Evolutionary conservation across 2,329 filamentous ascomycete genomes (phyloP).

Genomic region (Epichloe amarillans): DNA sequence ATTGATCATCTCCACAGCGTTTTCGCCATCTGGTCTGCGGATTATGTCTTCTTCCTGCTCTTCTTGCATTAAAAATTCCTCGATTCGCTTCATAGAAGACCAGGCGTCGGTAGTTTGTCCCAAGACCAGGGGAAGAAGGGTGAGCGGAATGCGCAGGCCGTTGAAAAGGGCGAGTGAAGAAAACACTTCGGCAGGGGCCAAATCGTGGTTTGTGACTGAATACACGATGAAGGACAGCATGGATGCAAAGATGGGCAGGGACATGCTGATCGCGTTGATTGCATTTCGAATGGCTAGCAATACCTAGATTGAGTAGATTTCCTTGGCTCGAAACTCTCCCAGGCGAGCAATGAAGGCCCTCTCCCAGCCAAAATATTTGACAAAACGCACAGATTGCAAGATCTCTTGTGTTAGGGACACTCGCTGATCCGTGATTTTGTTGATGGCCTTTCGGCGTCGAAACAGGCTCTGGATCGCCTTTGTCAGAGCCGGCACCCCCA

Average conservation of each 20-base stretch:
- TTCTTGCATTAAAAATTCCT: conserved; percentile 78
- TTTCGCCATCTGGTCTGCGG: conserved; percentile 40
- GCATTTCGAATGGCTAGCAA: conserved; percentile 72
- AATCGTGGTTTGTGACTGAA: conserved; percentile 48
- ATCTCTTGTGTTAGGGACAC: conserved; percentile 90
- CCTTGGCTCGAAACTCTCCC: conserved; percentile 56
- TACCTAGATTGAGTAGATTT: conserved; percentile 75
- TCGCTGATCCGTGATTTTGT: conserved; percentile 85
- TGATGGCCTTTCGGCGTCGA: conserved; percentile 62
- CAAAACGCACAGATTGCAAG: conserved; percentile 77
- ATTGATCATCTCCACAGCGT: conserved; percentile 57
- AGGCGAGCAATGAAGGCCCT: conserved; percentile 70
- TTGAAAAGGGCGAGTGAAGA: conserved; percentile 93
- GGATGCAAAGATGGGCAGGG: conserved; percentile 83
- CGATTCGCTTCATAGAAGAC: conserved; percentile 70
- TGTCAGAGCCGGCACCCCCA: conserved; percentile 70
- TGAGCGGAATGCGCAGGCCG: conserved; percentile 76
- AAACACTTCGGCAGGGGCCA: conserved; percentile 71
- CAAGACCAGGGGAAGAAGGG: conserved; percentile 75
- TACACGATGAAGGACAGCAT: conserved; percentile 91
- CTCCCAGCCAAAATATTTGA: conserved; percentile 97
- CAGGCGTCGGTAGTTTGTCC: conserved; percentile 83
- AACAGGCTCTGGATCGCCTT: conserved; percentile 67
- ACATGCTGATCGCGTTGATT: conserved; percentile 73
- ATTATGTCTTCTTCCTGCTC: conserved; percentile 63